Conservation (phyloP, 371 early-diverging fungal species). For the Circinella minor region DNA sequence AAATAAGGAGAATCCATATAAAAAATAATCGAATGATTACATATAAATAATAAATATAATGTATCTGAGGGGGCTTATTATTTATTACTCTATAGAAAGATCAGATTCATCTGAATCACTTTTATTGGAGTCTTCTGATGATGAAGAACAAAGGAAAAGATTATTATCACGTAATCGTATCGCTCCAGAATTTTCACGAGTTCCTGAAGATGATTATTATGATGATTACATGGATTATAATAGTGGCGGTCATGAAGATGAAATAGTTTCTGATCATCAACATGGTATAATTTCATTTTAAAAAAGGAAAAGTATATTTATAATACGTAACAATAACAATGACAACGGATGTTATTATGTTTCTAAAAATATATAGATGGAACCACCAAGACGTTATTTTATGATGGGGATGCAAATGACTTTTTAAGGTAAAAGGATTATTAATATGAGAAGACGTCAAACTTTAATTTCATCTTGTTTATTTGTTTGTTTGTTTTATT, state of each 20-base stretch:
- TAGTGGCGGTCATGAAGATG: too few species aligned
- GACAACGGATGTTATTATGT: too few species aligned
- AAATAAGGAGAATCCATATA: too few species aligned
- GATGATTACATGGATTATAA: slow-evolving; percentile 2
- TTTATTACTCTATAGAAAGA: not conserved
- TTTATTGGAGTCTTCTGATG: not conserved
- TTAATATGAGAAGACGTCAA: not conserved
- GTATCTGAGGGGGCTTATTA: too few species aligned
- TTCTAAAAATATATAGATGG: not conserved
- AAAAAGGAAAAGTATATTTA: too few species aligned
- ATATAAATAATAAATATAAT: too few species aligned
- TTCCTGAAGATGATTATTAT: slow-evolving; percentile 5
- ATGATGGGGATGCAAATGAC: slow-evolving; percentile 1
- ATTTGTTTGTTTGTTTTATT: too few species aligned
- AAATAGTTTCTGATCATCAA: too few species aligned
- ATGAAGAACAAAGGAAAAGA: not conserved
- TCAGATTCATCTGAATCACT: slow-evolving; percentile 2
- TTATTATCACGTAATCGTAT: not conserved
- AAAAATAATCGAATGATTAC: too few species aligned
- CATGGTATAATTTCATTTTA: too few species aligned
- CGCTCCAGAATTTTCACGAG: slow-evolving; percentile 1
- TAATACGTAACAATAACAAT: too few species aligned
- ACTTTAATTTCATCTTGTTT: not conserved
- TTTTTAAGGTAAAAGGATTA: not conserved
- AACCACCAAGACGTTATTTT: not conserved